Evolutionary conservation across 768 basidiomycete genomes (phyloP).

Genomic region (Suillus ampliporus): DNA sequence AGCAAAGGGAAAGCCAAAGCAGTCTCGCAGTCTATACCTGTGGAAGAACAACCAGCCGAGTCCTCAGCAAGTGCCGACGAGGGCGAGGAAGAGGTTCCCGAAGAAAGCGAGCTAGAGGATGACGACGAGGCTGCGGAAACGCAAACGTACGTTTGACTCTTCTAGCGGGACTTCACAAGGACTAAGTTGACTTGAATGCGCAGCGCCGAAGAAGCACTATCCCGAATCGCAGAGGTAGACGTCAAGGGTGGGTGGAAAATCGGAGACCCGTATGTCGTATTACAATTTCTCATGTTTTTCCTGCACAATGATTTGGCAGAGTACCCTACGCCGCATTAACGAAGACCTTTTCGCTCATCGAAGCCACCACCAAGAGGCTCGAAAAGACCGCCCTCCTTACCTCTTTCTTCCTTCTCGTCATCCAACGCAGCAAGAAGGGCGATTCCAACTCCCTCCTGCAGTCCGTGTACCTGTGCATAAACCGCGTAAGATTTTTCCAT

Average conservation of each 20-base stretch:
- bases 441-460: conserved; percentile 82
- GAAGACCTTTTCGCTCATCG: conserved; percentile 87
- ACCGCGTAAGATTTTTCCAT: conserved; percentile 60
- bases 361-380: conserved; percentile 92
- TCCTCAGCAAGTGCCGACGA: conserved; percentile 40
- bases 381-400: conserved; percentile 93
- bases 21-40: conserved; percentile 18
- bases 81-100: conserved; percentile 45
- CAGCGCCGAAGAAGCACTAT: conserved; percentile 71
- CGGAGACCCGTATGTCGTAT: conserved; percentile 73
- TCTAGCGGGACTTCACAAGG: neutral
- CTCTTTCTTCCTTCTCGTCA: conserved; percentile 86
- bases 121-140: conserved; percentile 58
- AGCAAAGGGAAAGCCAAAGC: conserved; percentile 28
- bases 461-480: conserved; percentile 95
- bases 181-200: conserved; percentile 11
- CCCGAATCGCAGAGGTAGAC: conserved; percentile 70
- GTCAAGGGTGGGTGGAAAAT: conserved; percentile 82
- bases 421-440: conserved; percentile 79
- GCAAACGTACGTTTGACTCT: conserved; percentile 58
- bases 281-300: neutral
- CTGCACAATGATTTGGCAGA: conserved; percentile 44
- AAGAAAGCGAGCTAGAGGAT: conserved; percentile 47
- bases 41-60: conserved; percentile 41
- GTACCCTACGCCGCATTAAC: conserved; percentile 95